phyloP scores from a whole-genome alignment of 1,284 basidiomycete genomes.

The Ganoderma boninense region DNA sequence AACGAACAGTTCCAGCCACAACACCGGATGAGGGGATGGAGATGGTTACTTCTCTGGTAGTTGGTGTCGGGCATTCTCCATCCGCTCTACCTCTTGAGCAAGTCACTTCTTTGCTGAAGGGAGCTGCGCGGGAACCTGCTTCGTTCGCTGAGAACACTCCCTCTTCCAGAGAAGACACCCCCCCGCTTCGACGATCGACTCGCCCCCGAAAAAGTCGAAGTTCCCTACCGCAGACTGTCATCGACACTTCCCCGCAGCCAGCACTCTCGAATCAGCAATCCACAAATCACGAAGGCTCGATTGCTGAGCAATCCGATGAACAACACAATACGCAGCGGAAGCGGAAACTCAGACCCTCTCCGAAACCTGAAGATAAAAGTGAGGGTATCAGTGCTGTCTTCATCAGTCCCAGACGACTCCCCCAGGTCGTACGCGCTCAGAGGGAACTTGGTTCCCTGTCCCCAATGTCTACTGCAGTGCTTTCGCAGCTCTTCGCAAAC shows the following conservation, averaged over 20 bases:
- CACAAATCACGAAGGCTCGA: conserved; percentile 15
- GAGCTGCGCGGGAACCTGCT: not conserved
- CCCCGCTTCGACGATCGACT: conserved; percentile 33
- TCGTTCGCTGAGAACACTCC: not conserved
- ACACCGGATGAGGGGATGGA: conserved; percentile 34
- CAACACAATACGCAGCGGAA: conserved; percentile 21
- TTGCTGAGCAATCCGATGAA: not conserved
- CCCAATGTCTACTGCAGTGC: conserved; percentile 44
- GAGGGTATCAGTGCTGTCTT: not conserved
- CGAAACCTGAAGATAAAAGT: not conserved
- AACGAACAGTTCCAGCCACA: conserved; percentile 12
- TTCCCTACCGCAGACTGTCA: conserved; percentile 28
- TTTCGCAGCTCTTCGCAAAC: conserved; percentile 41
- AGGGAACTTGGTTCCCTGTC: conserved; percentile 45
- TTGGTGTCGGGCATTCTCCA: conserved; percentile 7
- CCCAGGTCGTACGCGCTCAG: conserved; percentile 12
- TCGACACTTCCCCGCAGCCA: conserved; percentile 11
- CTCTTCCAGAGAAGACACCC: conserved; percentile 4
- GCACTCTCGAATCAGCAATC: not conserved
- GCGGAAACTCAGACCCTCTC: conserved; percentile 20
- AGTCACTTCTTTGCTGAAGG: not conserved
- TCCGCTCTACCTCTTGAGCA: conserved; percentile 8
- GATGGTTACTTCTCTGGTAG: conserved; percentile 25
- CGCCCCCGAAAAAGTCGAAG: conserved; percentile 28
- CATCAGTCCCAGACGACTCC: conserved; percentile 15